Evolutionary conservation across 306 rosid species (phyloP), one percentile per base, ranked within the genome.

Genomic region (Quercus mongolica): DNA sequence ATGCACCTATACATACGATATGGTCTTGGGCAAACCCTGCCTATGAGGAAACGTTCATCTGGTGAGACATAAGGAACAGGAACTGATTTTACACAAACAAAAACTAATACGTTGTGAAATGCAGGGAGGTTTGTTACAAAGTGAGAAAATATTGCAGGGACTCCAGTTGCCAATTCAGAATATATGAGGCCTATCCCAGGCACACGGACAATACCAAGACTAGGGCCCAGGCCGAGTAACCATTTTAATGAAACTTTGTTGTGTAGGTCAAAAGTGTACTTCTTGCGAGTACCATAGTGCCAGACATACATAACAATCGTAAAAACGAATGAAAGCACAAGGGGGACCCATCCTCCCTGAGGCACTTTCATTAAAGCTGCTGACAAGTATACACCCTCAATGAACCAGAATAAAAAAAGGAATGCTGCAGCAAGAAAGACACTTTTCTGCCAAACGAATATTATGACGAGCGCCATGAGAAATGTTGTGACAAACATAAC

Each of bases 311-410:
- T 93, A 26, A 93, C 80, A 10, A 83, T 28, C 90, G 87, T 88
- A 82, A 93, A 85, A 72, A 93, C 52, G 70, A 82, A 80, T 14
- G 97, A 93, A 23, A 93, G 81, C 75, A 84, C 94, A 49, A 93
- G 87, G 41, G 97, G 97, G 67, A 88, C 96, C 97, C 97, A 93
- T 78, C 97, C 96, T 81, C 94, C 97, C 87, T 89, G 94, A 74
- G 94, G 96, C 26, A 93, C 96, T 83, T 93, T 93, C 46, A 88
- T 93, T 74, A 89, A 78, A 76, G 94, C 97, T 63, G 97, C 80
- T 71, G 94, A 89, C 46, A 93, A 78, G 86, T 93, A 93, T 63
- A 81, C 85, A 0, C 94, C 94, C 88, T 93, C 97, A 49, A 93
- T 74, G 71, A 85, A 81, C 96, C 97, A 93, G 86, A 93, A 91